Percentiles rank a stretch among this genome's conserved stretches.
Evolutionary conservation across 495 filamentous ascomycete genomes (phyloP).

Genomic region (Aspergillus olivimuriae): DNA sequence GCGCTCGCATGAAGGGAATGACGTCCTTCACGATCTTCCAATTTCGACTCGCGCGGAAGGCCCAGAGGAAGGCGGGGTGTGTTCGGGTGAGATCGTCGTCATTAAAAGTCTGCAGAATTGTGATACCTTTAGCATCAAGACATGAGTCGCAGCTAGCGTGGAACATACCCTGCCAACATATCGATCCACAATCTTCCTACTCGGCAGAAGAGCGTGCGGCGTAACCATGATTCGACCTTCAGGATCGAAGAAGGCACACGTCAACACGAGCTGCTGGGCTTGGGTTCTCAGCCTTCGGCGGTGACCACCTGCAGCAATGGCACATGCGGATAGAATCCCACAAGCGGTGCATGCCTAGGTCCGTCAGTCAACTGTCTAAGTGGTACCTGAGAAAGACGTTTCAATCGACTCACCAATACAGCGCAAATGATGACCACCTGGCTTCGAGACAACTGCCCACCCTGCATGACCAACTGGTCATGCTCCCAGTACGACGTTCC

Average conservation of each 20-base stretch:
- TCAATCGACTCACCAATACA: slow-evolving; percentile 47
- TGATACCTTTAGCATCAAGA: background rate
- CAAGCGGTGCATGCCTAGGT: slow-evolving; percentile 53
- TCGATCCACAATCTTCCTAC: slow-evolving; percentile 68
- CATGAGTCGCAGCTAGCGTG: background rate
- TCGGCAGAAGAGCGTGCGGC: slow-evolving; percentile 74
- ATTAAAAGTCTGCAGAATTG: slow-evolving; percentile 45
- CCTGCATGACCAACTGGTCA: slow-evolving; percentile 19
- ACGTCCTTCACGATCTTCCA: slow-evolving; percentile 65
- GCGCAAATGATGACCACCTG: slow-evolving; percentile 58
- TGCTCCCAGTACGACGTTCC: slow-evolving; percentile 60
- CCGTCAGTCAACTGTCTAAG: slow-evolving; percentile 17
- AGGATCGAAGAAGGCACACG: slow-evolving; percentile 67
- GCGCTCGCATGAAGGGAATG: slow-evolving; percentile 60
- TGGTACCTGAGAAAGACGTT: background rate
- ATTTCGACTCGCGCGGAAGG: slow-evolving; percentile 70
- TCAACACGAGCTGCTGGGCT: slow-evolving; percentile 73
- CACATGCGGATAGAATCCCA: slow-evolving; percentile 48
- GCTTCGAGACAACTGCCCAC: slow-evolving; percentile 41
- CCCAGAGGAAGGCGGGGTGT: slow-evolving; percentile 82
- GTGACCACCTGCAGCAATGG: slow-evolving; percentile 49
- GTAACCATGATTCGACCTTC: slow-evolving; percentile 74
- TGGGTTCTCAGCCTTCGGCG: slow-evolving; percentile 51
- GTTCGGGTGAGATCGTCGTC: slow-evolving; percentile 69
- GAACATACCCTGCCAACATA: slow-evolving; percentile 59